Base-by-base conservation (phyloP, 345 rosid species). In the Arabis alpina region DNA sequence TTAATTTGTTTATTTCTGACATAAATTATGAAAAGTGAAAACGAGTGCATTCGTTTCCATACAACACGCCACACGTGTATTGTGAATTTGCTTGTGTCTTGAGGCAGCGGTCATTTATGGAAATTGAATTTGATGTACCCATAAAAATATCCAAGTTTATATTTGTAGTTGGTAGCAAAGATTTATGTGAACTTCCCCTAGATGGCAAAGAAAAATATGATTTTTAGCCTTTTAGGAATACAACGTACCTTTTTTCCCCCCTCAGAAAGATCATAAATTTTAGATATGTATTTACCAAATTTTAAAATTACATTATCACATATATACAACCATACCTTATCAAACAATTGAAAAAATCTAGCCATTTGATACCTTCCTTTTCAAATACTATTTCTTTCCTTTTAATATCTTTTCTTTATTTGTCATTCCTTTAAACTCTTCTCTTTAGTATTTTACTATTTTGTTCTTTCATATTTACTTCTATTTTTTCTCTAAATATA, bases 81-180 rank as follows among this genome's bases (percentile, higher is more conserved):
- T 44, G 2, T 43, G 39, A 32, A 61, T n/a, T 61, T 43, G 54
- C 6, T 24, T 61, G 53, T 61, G 16, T 6, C 3, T 42, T 71
- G 2, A 71, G 10, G 45, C 24, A 32, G 39, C 76, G 47, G 68
- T 55, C 70, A 37, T 54, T 45, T 37, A 40, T 47, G 76, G 70
- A 57, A 57, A 47, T 2, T 49, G 57, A 72, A 36, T 8, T 71
- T 53, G 69, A 62, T 43, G 68, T 71, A 45, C 34, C 32, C 6
- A 42, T 54, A 36, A 14, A 40, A 58, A 23, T 10, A 28, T 60
- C 36, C 8, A 60, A 25, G 19, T 13, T 24, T 41, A 23, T 23
- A 15, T 19, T 57, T 25, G n/a, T 3, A 32, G 48, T 8, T 6
- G 61, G 68, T 71, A 40, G 8, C 15, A 30, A 68, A 41, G 8